Base-by-base conservation (phyloP, 1,284 basidiomycete species). In the Sporisorium sorghi region DNA sequence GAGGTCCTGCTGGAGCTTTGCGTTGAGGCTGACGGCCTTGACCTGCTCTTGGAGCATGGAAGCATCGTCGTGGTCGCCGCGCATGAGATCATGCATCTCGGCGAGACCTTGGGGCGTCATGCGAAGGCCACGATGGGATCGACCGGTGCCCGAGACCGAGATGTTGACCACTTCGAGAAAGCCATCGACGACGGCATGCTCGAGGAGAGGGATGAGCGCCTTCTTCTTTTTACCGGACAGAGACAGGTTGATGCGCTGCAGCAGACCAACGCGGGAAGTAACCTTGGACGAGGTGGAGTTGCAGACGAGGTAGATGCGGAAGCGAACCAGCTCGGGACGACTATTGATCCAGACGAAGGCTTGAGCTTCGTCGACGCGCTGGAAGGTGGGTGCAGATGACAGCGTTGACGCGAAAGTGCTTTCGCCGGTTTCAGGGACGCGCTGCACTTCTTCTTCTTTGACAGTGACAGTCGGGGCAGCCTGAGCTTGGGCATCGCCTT, bases 291-390 rank as follows among this genome's bases (percentile, higher is more conserved):
- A 42, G 15, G 63, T 75, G 8, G 43, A 21, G 32, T 62, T 57
- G 47, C 67, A 71, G 21, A 64, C 24, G 10, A 60, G 54, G 30
- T 76, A 76, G 50, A 76, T 65, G 19, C 73, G 73, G 14, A 72
- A 39, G 17, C 73, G 69, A 6, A 69, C 61, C 4, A 80, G 62
- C 8, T 78, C 78, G 44, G 77, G 68, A 5, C 78, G 77, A 37
- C 68, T 73, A 37, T 59, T 67, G 15, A 77, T 56, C 78, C 78
- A 80, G 12, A 80, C 56, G 14, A 48, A 28, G 21, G 66, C 40
- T 42, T 61, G 61, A 15, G 68, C 69, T 15, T 56, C 43, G 15
- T 67, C 57, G 33, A 80, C 55, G 12, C 52, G 42, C 14, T 78
- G 64, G 32, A 73, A 80, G 2, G 42, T 53, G 7, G 74, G 64